These are phyloP conservation scores for Parasitella parasitica DNA, from an alignment of 371 early-diverging fungal species.

Conservation along the genomic window DNA sequence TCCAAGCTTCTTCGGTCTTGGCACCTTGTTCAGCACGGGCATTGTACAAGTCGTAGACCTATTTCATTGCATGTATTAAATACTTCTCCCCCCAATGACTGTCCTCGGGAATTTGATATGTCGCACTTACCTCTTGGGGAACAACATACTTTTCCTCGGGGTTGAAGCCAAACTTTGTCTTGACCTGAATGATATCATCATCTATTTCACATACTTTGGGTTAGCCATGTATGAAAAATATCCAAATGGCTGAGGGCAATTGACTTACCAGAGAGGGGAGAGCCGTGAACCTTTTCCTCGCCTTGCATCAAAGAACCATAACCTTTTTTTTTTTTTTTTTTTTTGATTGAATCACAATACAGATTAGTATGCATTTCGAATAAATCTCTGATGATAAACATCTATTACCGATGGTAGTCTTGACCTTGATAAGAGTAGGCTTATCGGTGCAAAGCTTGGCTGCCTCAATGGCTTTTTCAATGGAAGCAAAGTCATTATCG, in stretches of 20 bases:
- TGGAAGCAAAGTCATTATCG: constrained; percentile 73
- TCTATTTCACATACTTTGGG: constrained; percentile 32
- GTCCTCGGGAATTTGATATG: too few relatives aligned
- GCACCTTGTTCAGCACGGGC: constrained; percentile 61
- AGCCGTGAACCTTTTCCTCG: constrained; percentile 88
- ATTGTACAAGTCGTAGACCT: constrained; percentile 69
- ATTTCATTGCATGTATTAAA: too few relatives aligned
- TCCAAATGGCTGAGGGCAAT: too few relatives aligned
- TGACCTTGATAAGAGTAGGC: constrained; percentile 88
- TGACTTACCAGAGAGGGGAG: constrained; percentile 77
- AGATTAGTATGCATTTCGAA: too few relatives aligned
- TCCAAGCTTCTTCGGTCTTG: constrained; percentile 73
- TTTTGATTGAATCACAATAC: too few relatives aligned
- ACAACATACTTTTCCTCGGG: constrained; percentile 77
- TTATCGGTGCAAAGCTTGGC: constrained; percentile 86
- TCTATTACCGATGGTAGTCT: constrained; percentile 77
- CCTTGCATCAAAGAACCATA: constrained; percentile 89
- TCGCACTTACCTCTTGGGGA: constrained; percentile 52
- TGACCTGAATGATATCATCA: constrained; percentile 87
- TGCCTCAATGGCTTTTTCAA: constrained; percentile 73
- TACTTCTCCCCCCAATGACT: too few relatives aligned
- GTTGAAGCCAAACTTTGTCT: constrained; percentile 85
- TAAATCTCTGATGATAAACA: too few relatives aligned
- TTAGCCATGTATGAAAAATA: background rate
- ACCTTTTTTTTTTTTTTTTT: too few relatives aligned